Evolutionary conservation across 108 stramenopile genomes (phyloP), one percentile per base, ranked within the genome.

Genomic region (Phaeodactylum tricornutum): DNA sequence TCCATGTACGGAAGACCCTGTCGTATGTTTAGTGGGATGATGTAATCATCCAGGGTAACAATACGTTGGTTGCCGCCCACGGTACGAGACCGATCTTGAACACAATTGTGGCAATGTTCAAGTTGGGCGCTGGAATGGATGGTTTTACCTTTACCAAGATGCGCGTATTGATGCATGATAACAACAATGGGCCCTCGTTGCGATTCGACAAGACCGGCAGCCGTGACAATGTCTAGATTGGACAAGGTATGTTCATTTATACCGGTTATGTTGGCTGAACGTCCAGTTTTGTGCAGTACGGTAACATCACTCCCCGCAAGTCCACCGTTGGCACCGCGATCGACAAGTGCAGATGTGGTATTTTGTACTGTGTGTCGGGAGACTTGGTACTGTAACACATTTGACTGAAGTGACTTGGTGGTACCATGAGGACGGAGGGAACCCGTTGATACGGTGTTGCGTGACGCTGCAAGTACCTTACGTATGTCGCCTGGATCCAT

Each of bases 311-410:
- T 4, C 2, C 64, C 57, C 16, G 29, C 50, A 27, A 66, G 29
- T 3, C 58, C 43, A 39, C 66, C 66, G 26, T 67, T 67, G 2
- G 59, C 59, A 0, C 66, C 66, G 0, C 66, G 51, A 39, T 67
- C 66, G 9, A 67, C 31, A 11, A 66, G 57, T 15, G 50, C 9
- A 6, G 4, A 3, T 20, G 17, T 40, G 3, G 38, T 20, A 8
- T 40, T 20, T 5, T 3, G n/a, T n/a, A n/a, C n/a, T n/a, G n/a
- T n/a, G n/a, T n/a, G n/a, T n/a, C n/a, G n/a, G n/a, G n/a, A n/a
- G n/a, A n/a, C n/a, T n/a, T n/a, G n/a, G n/a, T n/a, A n/a, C n/a
- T n/a, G n/a, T n/a, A n/a, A n/a, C n/a, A n/a, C n/a, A n/a, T n/a
- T n/a, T n/a, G n/a, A n/a, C n/a, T n/a, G n/a, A n/a, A n/a, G n/a